Base-by-base conservation (phyloP, 1,139 yeast genomes). In the Candida freyschussii region DNA sequence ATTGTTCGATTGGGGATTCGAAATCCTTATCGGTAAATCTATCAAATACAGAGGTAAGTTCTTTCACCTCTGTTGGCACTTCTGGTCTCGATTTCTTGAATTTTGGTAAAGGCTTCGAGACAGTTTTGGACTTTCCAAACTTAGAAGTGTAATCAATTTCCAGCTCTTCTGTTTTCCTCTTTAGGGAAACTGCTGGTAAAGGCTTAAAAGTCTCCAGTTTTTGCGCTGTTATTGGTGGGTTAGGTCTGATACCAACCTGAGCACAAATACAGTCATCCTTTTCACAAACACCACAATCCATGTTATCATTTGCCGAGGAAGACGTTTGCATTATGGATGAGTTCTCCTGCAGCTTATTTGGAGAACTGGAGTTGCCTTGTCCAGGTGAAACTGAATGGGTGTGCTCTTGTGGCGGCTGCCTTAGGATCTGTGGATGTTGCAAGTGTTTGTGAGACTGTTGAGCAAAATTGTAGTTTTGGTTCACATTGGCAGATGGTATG, bases 231-330 rank as follows among this genome's bases (percentile, higher is more conserved):
- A 18, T 24, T 22, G 28, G 39, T 21, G 26, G 45, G 22, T 13
- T 41, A 28, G 43, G 43, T 43, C 69, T 75, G 32, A 76, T 54
- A 2, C 86, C 87, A n/a, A 77, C 72, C 3, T 67, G 60, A 36
- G 73, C 87, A 55, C 89, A 81, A 10, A 80, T 58, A 51, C 91
- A 81, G 36, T 74, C 78, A 32, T 80, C 89, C 52, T 78, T 78
- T 29, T 67, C 56, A 52, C 91, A 81, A 4, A 77, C 75, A 1
- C 81, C 82, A 53, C 91, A 81, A 45, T 69, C 75, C 38, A 55
- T 60, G 29, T 52, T 34, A 3, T 36, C 41, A 26, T 33, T 40
- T 30, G 3, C 19, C 23, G 11, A 7, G 26, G 8, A 24, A 13
- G 13, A 7, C 17, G 8, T 12, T 12, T 7, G 7, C 6, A 12